Conservation (phyloP, 768 basidiomycete species). For the Pholiota microspora region DNA sequence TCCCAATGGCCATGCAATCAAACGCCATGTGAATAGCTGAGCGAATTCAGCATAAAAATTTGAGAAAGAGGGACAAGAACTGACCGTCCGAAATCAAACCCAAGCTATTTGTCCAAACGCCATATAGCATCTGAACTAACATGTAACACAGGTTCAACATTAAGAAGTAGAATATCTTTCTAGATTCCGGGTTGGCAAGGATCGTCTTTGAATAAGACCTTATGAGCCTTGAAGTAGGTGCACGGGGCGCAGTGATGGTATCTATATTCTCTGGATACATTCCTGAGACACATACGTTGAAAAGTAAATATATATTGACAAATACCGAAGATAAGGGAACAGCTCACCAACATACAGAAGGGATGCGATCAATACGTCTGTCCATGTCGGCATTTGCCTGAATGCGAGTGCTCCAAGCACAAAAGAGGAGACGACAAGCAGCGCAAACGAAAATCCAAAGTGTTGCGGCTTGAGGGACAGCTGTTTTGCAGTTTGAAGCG, state of each 20-base stretch:
- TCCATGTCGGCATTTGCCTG: slow-evolving; percentile 54
- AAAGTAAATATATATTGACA: not conserved
- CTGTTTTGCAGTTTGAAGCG: slow-evolving; percentile 43
- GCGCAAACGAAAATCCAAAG: slow-evolving; percentile 58
- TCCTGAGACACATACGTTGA: slow-evolving; percentile 31
- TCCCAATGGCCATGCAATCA: slow-evolving; percentile 95
- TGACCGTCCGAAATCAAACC: slow-evolving; percentile 95
- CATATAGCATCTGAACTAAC: slow-evolving; percentile 96
- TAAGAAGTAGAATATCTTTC: slow-evolving; percentile 96
- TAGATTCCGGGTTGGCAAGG: slow-evolving; percentile 85
- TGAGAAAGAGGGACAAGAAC: slow-evolving; percentile 4
- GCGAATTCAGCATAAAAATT: slow-evolving; percentile 1
- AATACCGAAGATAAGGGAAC: not conserved
- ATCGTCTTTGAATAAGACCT: slow-evolving; percentile 86
- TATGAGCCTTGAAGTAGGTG: slow-evolving; percentile 51
- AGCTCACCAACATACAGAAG: slow-evolving; percentile 63
- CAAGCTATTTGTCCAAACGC: slow-evolving; percentile 95
- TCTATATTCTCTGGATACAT: slow-evolving; percentile 50
- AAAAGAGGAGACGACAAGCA: slow-evolving; percentile 43
- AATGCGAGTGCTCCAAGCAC: slow-evolving; percentile 63
- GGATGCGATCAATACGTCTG: slow-evolving; percentile 55
- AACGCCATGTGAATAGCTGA: slow-evolving; percentile 99
- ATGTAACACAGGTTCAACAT: slow-evolving; percentile 94
- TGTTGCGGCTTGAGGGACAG: slow-evolving; percentile 52
- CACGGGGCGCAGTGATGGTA: slow-evolving; percentile 42